Conservation (phyloP, 352 stramenopile genomes). For the Globisporangium canariense region DNA sequence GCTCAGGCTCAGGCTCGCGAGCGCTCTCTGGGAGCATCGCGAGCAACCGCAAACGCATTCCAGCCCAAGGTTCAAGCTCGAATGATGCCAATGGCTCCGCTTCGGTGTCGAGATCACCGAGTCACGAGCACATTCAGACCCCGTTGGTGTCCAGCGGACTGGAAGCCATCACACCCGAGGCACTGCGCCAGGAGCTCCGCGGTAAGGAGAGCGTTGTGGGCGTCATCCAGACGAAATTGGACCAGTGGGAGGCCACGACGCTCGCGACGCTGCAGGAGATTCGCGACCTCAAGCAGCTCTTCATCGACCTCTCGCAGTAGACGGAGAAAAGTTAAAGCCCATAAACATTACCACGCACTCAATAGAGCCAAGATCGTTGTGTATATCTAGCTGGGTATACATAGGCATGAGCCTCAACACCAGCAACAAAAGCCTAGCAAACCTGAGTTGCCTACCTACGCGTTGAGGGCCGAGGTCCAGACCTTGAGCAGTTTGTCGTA, state of each 20-base stretch:
- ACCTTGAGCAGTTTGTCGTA: slow-evolving; percentile 80
- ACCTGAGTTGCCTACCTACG: background rate
- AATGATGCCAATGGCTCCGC: background rate
- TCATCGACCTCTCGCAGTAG: slow-evolving; percentile 36
- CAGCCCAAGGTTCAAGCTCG: slow-evolving; percentile 17
- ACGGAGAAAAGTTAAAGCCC: background rate
- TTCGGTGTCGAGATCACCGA: slow-evolving; percentile 3
- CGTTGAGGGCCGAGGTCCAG: slow-evolving; percentile 28
- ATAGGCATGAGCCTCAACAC: background rate
- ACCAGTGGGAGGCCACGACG: slow-evolving; percentile 62
- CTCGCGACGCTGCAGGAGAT: slow-evolving; percentile 69
- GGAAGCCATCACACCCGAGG: slow-evolving; percentile 14
- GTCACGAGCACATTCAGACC: slow-evolving; percentile 30
- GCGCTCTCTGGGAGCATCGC: slow-evolving; percentile 47
- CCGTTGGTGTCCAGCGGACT: slow-evolving; percentile 29
- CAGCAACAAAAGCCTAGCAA: background rate
- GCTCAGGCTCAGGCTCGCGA: slow-evolving; percentile 17
- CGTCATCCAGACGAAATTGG: slow-evolving; percentile 56
- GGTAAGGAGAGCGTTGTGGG: slow-evolving; percentile 38
- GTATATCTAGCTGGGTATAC: background rate
- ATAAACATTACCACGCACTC: background rate
- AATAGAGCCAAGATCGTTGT: background rate
- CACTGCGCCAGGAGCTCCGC: slow-evolving; percentile 33
- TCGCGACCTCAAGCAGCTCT: slow-evolving; percentile 61
- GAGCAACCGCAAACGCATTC: slow-evolving; percentile 57